Evolutionary conservation across 495 filamentous ascomycete species (phyloP), one percentile per base, ranked within the genome.

Genomic region (Aspergillus bridgeri): DNA sequence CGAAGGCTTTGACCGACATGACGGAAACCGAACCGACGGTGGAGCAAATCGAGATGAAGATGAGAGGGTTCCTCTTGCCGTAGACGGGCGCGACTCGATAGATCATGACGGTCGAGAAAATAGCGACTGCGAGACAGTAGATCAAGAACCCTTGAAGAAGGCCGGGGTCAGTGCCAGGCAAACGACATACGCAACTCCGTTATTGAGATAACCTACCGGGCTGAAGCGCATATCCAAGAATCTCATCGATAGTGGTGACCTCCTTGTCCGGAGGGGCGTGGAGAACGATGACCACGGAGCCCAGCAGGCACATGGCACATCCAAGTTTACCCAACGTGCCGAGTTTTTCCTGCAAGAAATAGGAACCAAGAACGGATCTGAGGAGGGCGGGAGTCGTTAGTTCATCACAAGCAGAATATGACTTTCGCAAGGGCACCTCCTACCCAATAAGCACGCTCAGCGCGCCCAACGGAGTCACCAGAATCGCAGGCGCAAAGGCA

Each of bases 1-100:
- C 94, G 63, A 98, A 96, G 2, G 94, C 93, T 74, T 98, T 98
- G 66, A 97, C 88, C 24, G 95, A 90, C 94, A 98, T 97, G 71
- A 98, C 92, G 15, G 94, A 97, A 59, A 98, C 84, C 38, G 92
- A 96, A 63, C 94, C 94, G 55, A 97, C 92, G 15, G 91, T 94
- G 25, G 91, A 96, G 81, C 94, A 98, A 64, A 98, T 98, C 54
- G 91, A 96, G 65, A 98, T 84, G 75, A 89, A 98, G 64, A 98
- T 87, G 48, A 98, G 81, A 7, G 94, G 94, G 65, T 98, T 98
- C 75, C 88, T 92, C 77, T 89, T 94, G 68, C 94, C 94, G 67
- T 98, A 85, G 46, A 83, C 71, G 0, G 94, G 94, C 17, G 90
- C 89, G 61, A 98, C 80, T 68, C 86, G 88, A 79, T 98, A 98